Conservation (phyloP, 2,329 filamentous ascomycete species). For the Trichophyton schoenleinii region DNA sequence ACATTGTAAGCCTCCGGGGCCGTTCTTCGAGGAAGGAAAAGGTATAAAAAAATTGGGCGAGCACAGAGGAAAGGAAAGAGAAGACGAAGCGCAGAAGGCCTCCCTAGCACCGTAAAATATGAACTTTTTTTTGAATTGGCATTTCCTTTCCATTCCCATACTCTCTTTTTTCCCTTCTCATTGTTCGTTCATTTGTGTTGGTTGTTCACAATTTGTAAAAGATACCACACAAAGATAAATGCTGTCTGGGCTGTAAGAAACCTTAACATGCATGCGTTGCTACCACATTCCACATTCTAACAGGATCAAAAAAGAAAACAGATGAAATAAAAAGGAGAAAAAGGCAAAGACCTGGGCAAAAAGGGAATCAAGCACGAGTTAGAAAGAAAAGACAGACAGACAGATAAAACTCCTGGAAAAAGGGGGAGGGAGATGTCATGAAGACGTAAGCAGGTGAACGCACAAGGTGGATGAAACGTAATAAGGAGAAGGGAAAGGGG, state of each 20-base stretch:
- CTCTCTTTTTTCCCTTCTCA: neutral
- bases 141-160: slow-evolving; percentile 7
- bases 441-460: neutral
- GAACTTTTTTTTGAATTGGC: slow-evolving; percentile 5
- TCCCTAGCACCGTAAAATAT: neutral
- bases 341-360: neutral
- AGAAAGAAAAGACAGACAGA: slow-evolving; percentile 5
- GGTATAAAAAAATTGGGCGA: neutral
- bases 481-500: neutral
- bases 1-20: neutral
- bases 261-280: slow-evolving; percentile 6
- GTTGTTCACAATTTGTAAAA: slow-evolving; percentile 9
- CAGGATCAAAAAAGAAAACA: slow-evolving; percentile 5
- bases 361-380: neutral
- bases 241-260: slow-evolving; percentile 1
- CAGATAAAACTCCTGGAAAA: slow-evolving; percentile 2
- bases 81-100: neutral
- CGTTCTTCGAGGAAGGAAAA: neutral
- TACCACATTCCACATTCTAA: neutral
- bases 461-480: neutral
- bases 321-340: slow-evolving; percentile 3
- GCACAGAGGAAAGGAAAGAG: neutral
- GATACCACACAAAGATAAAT: slow-evolving; percentile 9
- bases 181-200: neutral
- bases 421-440: slow-evolving; percentile 4